A percentile compares a stretch with the other conserved stretches of the same genome.
Evolutionary conservation across 768 basidiomycete species (phyloP).

Genomic region (Collybia sordida): DNA sequence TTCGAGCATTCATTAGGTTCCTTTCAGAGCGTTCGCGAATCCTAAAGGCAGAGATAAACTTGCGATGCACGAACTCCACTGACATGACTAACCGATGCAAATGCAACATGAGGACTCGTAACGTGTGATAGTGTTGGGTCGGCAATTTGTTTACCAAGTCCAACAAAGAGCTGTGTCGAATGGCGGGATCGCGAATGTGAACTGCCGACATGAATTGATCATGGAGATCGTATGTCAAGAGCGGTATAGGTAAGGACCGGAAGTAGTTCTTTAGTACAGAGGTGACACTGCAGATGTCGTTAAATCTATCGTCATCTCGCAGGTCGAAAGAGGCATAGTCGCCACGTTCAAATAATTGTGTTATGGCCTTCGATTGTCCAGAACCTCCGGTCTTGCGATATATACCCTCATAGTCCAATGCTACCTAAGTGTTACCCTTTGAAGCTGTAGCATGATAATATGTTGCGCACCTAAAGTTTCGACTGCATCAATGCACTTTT

Average conservation of each 20-base stretch:
- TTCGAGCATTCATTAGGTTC: constrained; percentile 94
- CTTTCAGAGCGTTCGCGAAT: constrained; percentile 65
- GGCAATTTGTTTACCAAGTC: constrained; percentile 80
- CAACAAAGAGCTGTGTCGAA: constrained; percentile 60
- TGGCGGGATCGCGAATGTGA: constrained; percentile 58
- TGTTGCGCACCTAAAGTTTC: constrained; percentile 70
- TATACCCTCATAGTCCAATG: constrained; percentile 95
- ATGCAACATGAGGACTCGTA: constrained; percentile 83
- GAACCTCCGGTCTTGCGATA: constrained; percentile 97
- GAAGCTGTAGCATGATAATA: neutral
- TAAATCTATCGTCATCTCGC: constrained; percentile 83
- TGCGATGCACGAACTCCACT: neutral
- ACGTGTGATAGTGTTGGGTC: constrained; percentile 82
- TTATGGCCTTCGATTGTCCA: constrained; percentile 89
- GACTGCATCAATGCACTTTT: constrained; percentile 95
- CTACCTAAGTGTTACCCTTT: constrained; percentile 33
- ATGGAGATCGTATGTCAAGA: constrained; percentile 89
- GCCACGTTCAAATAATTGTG: constrained; percentile 91
- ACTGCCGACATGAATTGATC: constrained; percentile 85
- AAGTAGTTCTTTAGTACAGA: constrained; percentile 97
- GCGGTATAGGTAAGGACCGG: constrained; percentile 85
- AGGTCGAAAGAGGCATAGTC: constrained; percentile 90
- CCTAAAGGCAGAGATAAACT: constrained; percentile 33
- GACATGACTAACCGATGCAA: constrained; percentile 66
- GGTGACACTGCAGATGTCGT: constrained; percentile 96